Percentiles rank a stretch among this genome's conserved stretches.
phyloP scores from a whole-genome alignment of 306 rosid genomes.

The Gynostemma pentaphyllum region DNA sequence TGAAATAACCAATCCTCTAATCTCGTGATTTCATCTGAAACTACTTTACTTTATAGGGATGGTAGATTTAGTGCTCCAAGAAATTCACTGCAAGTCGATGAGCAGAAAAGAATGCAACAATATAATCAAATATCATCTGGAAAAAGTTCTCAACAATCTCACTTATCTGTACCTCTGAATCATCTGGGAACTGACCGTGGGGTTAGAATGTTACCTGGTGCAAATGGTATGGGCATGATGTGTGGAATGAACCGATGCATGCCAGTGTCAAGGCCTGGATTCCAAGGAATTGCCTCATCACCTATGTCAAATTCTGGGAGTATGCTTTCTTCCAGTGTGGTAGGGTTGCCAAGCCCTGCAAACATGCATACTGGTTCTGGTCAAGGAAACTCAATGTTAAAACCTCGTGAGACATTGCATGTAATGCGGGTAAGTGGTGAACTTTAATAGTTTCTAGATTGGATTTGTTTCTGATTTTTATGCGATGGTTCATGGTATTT shows the following conservation, averaged over 20 bases:
- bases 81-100: constrained; percentile 67
- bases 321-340: constrained; percentile 71
- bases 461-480: neutral
- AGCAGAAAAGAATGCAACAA: constrained; percentile 83
- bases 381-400: constrained; percentile 65
- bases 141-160: constrained; percentile 61
- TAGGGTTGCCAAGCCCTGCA: constrained; percentile 69
- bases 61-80: constrained; percentile 63
- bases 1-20: neutral
- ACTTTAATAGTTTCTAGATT: constrained; percentile 5
- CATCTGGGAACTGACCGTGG: constrained; percentile 81
- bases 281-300: constrained; percentile 67
- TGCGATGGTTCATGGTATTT: neutral
- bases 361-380: constrained; percentile 75
- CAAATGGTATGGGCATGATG: constrained; percentile 76
- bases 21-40: neutral
- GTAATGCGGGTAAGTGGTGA: constrained; percentile 74
- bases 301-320: constrained; percentile 63
- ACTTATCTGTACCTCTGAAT: constrained; percentile 55
- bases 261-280: constrained; percentile 74
- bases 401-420: constrained; percentile 69
- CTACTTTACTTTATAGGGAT: constrained; percentile 43
- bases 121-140: constrained; percentile 65
- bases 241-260: constrained; percentile 69
- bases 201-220: constrained; percentile 71